Conservation (phyloP, 768 basidiomycete species). For the Mycena amicta region DNA sequence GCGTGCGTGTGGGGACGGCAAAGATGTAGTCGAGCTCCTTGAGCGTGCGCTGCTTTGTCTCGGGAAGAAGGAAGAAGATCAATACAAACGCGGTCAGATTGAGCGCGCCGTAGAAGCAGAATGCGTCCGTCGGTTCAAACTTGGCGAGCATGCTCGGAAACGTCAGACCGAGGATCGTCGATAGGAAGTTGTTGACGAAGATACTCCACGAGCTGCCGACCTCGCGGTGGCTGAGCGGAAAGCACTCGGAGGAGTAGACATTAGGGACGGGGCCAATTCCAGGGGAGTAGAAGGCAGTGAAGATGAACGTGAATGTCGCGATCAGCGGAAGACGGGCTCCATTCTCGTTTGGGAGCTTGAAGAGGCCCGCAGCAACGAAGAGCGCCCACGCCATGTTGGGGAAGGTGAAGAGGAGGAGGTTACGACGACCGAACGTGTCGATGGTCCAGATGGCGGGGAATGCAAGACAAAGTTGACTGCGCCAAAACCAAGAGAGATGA, state of each 20-base stretch:
- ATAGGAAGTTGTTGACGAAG: conserved; percentile 52
- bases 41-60: conserved; percentile 56
- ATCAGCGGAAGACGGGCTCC: conserved; percentile 44
- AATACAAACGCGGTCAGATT: conserved; percentile 53
- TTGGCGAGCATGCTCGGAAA: conserved; percentile 60
- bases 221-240: conserved; percentile 81
- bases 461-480: conserved; percentile 67
- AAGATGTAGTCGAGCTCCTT: conserved; percentile 54
- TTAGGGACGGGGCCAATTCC: conserved; percentile 86
- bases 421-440: conserved; percentile 79
- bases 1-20: conserved; percentile 50
- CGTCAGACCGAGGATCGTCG: conserved; percentile 54
- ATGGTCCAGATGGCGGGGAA: conserved; percentile 71
- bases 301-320: conserved; percentile 39
- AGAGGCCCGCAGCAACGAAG: conserved; percentile 72
- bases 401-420: conserved; percentile 75
- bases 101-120: conserved; percentile 58
- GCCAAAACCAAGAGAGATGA: conserved; percentile 71
- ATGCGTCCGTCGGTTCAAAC: conserved; percentile 48
- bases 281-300: conserved; percentile 69
- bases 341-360: conserved; percentile 47
- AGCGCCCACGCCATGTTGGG: conserved; percentile 76
- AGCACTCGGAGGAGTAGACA: conserved; percentile 84
- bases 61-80: conserved; percentile 60
- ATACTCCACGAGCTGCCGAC: conserved; percentile 55